Evolutionary conservation across 495 filamentous ascomycete species (phyloP).

Genomic region (Apiosordaria backusii): DNA sequence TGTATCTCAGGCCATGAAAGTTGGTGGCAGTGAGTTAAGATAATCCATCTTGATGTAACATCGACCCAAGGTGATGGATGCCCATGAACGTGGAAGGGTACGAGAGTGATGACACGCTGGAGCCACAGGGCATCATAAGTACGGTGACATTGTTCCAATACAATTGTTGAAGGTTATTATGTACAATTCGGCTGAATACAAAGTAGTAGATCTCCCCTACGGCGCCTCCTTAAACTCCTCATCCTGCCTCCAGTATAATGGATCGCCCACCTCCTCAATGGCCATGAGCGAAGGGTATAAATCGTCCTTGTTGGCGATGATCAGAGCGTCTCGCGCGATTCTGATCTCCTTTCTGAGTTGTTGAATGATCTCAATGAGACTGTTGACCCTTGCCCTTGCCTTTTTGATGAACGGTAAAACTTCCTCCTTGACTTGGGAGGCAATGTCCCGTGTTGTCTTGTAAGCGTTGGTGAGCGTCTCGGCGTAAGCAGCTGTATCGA

Average conservation of each 20-base stretch:
- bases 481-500: slow-evolving; percentile 9
- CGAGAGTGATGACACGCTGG: too few relatives aligned
- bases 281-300: background rate
- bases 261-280: slow-evolving; percentile 2
- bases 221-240: slow-evolving; percentile 3
- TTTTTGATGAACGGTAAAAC: slow-evolving; percentile 11
- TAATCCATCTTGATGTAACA: too few relatives aligned
- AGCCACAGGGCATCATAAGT: too few relatives aligned
- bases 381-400: slow-evolving; percentile 12
- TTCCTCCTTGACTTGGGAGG: slow-evolving; percentile 4
- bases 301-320: slow-evolving; percentile 6
- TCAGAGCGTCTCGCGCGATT: slow-evolving; percentile 7
- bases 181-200: background rate
- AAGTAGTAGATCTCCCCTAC: background rate
- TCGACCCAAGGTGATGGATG: too few relatives aligned
- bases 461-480: slow-evolving; percentile 16
- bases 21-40: too few relatives aligned
- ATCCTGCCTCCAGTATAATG: background rate
- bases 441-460: slow-evolving; percentile 18
- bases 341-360: slow-evolving; percentile 14
- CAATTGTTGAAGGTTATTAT: background rate
- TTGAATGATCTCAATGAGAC: slow-evolving; percentile 13
- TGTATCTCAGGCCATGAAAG: too few relatives aligned
- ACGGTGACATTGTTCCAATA: too few relatives aligned
- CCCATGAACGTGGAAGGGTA: too few relatives aligned